These are phyloP conservation scores for Beauveria brongniartii DNA, from an alignment of 2,329 filamentous ascomycete species.

Conservation along the genomic window DNA sequence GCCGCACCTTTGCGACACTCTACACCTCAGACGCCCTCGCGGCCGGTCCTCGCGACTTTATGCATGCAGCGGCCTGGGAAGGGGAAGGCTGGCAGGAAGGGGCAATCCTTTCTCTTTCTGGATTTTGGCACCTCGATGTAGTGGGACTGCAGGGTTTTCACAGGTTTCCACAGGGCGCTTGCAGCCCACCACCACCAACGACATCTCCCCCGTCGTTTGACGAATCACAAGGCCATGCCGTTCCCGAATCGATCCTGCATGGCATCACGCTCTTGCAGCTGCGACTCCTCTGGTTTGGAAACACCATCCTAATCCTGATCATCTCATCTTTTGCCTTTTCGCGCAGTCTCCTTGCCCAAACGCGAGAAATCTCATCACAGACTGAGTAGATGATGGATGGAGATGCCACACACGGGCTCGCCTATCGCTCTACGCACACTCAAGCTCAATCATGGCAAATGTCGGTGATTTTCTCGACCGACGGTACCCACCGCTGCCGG, in stretches of 20 bases:
- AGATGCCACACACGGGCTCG: no score
- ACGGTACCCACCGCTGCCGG: conserved; percentile 1
- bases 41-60: not conserved
- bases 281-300: conserved; percentile 9
- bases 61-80: not conserved
- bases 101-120: not conserved
- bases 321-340: not conserved
- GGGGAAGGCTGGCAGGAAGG: not conserved
- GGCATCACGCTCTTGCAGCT: conserved; percentile 2
- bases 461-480: not conserved
- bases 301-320: not conserved
- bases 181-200: no score
- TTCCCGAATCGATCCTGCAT: not conserved
- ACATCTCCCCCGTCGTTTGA: no score
- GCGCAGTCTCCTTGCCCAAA: not conserved
- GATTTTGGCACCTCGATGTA: not conserved
- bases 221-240: not conserved
- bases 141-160: no score
- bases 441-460: not conserved
- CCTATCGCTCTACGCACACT: not conserved
- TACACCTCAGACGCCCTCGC: not conserved
- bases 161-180: no score
- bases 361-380: not conserved
- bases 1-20: conserved; percentile 9
- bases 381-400: not conserved